phyloP scores from a whole-genome alignment of 768 basidiomycete species.

The Tricholoma sp. region DNA sequence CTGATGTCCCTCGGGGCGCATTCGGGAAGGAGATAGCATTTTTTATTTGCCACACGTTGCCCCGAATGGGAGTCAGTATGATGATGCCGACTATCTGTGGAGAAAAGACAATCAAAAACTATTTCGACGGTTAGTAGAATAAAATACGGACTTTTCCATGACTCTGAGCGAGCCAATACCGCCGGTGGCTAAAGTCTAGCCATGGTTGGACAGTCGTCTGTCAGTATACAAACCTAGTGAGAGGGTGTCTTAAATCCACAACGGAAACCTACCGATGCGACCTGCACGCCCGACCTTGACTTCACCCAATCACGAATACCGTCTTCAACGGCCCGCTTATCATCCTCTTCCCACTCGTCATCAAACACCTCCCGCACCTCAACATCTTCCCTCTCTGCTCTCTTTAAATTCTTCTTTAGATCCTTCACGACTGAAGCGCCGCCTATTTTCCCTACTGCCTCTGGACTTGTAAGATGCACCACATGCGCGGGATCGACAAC shows the following conservation, averaged over 20 bases:
- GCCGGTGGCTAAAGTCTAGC: constrained; percentile 48
- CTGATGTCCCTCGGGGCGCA: constrained; percentile 50
- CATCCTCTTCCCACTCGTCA: constrained; percentile 36
- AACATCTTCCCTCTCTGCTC: constrained; percentile 52
- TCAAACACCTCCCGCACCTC: constrained; percentile 38
- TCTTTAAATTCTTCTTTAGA: constrained; percentile 55
- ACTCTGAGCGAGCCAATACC: constrained; percentile 51
- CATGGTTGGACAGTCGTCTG: constrained; percentile 47
- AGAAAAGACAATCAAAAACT: background rate
- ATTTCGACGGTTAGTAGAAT: background rate
- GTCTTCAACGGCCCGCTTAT: constrained; percentile 42
- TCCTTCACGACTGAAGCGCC: constrained; percentile 42
- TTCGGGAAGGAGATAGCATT: constrained; percentile 49
- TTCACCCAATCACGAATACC: constrained; percentile 55
- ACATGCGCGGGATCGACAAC: constrained; percentile 45
- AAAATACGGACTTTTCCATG: constrained; percentile 18
- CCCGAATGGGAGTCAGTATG: constrained; percentile 43
- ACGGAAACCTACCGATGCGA: constrained; percentile 35
- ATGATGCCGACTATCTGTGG: constrained; percentile 41
- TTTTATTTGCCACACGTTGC: constrained; percentile 47
- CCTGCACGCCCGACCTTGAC: constrained; percentile 49
- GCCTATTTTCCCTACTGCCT: constrained; percentile 31
- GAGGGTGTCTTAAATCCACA: background rate
- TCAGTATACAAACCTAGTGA: background rate
- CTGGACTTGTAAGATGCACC: constrained; percentile 31